phyloP scores from a whole-genome alignment of 1,284 basidiomycete genomes.

The Chondrostereum purpureum region DNA sequence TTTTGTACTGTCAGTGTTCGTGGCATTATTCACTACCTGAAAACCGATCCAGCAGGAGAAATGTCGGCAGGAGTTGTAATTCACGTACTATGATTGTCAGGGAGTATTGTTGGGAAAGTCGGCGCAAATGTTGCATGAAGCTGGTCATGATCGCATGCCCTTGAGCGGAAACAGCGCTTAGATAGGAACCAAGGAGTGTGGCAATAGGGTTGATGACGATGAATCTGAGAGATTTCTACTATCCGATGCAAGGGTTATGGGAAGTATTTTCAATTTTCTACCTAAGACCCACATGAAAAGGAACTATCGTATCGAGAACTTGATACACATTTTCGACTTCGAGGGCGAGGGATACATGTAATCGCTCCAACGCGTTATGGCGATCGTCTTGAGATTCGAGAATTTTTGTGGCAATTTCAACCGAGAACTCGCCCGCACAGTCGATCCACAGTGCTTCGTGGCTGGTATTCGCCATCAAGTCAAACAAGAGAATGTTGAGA shows the following conservation, averaged over 20 bases:
- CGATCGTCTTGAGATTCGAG: slow-evolving; percentile 24
- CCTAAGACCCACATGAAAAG: background rate
- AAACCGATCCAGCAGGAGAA: background rate
- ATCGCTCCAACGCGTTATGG: slow-evolving; percentile 26
- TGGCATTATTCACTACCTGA: slow-evolving; percentile 43
- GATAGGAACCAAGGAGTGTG: slow-evolving; percentile 53
- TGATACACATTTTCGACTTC: slow-evolving; percentile 47
- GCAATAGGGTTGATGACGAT: slow-evolving; percentile 65
- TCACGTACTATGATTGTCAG: slow-evolving; percentile 48
- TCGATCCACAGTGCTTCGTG: slow-evolving; percentile 61
- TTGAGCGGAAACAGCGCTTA: slow-evolving; percentile 63
- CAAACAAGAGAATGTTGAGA: slow-evolving; percentile 47
- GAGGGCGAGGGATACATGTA: slow-evolving; percentile 52
- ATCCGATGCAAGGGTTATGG: background rate
- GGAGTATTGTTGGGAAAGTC: slow-evolving; percentile 37
- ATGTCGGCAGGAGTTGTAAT: background rate
- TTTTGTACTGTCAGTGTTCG: slow-evolving; percentile 14
- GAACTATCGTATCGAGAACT: slow-evolving; percentile 37
- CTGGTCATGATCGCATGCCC: slow-evolving; percentile 71
- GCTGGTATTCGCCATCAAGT: slow-evolving; percentile 33
- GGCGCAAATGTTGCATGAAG: slow-evolving; percentile 60
- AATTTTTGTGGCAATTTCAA: slow-evolving; percentile 37
- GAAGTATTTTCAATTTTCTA: background rate
- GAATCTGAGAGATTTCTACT: slow-evolving; percentile 26
- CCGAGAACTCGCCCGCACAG: slow-evolving; percentile 59